A percentile compares a stretch with the other conserved stretches of the same genome.
Conservation (phyloP, 192 early-diverging fungal genomes). For the Coemansia sp. region DNA sequence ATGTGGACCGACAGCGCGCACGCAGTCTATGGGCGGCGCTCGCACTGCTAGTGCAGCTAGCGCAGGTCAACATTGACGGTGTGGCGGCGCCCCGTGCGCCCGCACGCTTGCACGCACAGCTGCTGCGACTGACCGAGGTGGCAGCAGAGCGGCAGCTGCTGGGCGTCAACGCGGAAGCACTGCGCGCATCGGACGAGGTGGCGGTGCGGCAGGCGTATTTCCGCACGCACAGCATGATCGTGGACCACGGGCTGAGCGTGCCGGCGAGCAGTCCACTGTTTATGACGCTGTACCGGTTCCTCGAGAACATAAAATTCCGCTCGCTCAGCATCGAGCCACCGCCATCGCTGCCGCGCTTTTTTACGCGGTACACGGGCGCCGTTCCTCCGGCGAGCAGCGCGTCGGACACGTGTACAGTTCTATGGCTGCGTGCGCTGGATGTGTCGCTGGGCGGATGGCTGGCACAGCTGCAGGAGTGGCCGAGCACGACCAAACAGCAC, state of each 20-base stretch:
- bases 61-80: conserved; percentile 42
- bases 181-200: conserved; percentile 20
- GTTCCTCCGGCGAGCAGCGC: conserved; percentile 12
- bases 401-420: conserved; percentile 32
- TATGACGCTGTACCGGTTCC: conserved; percentile 31
- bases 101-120: conserved; percentile 4
- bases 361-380: conserved; percentile 34
- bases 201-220: conserved; percentile 33
- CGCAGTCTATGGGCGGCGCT: conserved; percentile 30
- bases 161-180: neutral
- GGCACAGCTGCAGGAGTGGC: conserved; percentile 5
- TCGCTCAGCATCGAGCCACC: conserved; percentile 48
- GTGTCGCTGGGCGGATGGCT: conserved; percentile 22
- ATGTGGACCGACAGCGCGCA: neutral
- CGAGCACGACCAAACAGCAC: conserved; percentile 11
- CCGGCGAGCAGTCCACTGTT: conserved; percentile 19
- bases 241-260: conserved; percentile 9
- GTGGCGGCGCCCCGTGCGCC: conserved; percentile 32
- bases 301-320: conserved; percentile 30
- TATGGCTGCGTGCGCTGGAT: conserved; percentile 42
- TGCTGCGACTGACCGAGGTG: conserved; percentile 18
- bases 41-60: conserved; percentile 14
- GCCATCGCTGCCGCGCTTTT: conserved; percentile 48
- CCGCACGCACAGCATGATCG: conserved; percentile 23
- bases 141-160: conserved; percentile 21